These are phyloP conservation scores for Cystofilobasidium capitatum DNA, from an alignment of 768 basidiomycete species.

Conservation along the genomic window DNA sequence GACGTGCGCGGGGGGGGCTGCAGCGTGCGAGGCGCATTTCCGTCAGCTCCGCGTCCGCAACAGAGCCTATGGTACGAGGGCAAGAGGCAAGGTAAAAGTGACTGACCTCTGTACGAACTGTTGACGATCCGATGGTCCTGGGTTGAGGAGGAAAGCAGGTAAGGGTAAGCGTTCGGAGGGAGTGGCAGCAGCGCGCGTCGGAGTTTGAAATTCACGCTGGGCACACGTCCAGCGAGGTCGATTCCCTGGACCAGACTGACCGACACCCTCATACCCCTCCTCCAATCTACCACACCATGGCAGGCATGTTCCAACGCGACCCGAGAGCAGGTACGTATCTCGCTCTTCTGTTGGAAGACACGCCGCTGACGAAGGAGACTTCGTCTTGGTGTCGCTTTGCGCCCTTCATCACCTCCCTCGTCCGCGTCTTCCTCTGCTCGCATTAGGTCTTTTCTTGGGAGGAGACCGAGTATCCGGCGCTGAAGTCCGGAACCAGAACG, in stretches of 20 bases:
- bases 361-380: too few species aligned
- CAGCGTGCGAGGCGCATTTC: too few species aligned
- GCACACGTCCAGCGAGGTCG: too few species aligned
- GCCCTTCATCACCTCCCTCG: background rate
- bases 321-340: constrained; percentile 37
- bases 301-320: constrained; percentile 40
- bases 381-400: background rate
- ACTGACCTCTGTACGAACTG: background rate
- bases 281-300: constrained; percentile 5
- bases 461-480: constrained; percentile 90
- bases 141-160: too few species aligned
- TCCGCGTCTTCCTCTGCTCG: background rate
- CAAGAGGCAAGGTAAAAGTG: background rate
- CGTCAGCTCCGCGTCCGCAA: too few species aligned
- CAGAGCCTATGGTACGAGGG: too few species aligned
- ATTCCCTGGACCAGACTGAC: too few species aligned
- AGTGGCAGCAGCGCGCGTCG: background rate
- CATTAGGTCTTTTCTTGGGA: constrained; percentile 70
- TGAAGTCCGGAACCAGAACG: constrained; percentile 95
- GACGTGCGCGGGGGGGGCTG: too few species aligned
- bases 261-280: background rate
- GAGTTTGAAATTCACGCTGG: too few species aligned
- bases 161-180: too few species aligned
- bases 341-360: too few species aligned
- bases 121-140: background rate